Evolutionary conservation across 108 stramenopile species (phyloP).

Genomic region (Cyclotella baltica): DNA sequence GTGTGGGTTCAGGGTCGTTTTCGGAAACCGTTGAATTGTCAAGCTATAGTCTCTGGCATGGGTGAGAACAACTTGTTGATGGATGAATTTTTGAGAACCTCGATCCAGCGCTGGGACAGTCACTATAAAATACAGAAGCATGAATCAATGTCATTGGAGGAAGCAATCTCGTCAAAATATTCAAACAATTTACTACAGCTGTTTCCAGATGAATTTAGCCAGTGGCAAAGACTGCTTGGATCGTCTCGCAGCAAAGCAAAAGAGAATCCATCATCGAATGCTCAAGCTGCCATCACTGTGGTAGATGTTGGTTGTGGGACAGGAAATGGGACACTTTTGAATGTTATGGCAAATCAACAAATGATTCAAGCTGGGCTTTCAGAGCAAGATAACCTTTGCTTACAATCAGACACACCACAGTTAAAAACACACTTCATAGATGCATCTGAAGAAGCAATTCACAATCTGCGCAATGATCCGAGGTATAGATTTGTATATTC

Average conservation of each 20-base stretch:
- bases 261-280: constrained; percentile 4
- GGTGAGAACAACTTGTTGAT: background rate
- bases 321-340: constrained; percentile 37
- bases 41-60: background rate
- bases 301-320: constrained; percentile 48
- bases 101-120: constrained; percentile 17
- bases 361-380: background rate
- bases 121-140: constrained; percentile 14
- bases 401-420: background rate
- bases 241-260: background rate
- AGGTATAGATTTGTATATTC: constrained; percentile 21
- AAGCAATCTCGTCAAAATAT: background rate
- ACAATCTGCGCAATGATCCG: constrained; percentile 19
- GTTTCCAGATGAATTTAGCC: constrained; percentile 40
- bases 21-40: constrained; percentile 46
- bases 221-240: constrained; percentile 30
- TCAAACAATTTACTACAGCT: constrained; percentile 33
- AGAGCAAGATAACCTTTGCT: background rate
- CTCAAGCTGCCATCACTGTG: constrained; percentile 9
- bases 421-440: constrained; percentile 42
- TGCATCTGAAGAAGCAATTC: constrained; percentile 34
- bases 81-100: constrained; percentile 5
- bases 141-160: background rate
- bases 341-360: constrained; percentile 23
- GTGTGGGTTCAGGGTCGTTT: constrained; percentile 85